These are phyloP conservation scores for Neurospora sp. DNA, from an alignment of 495 filamentous ascomycete species.

Conservation along the genomic window DNA sequence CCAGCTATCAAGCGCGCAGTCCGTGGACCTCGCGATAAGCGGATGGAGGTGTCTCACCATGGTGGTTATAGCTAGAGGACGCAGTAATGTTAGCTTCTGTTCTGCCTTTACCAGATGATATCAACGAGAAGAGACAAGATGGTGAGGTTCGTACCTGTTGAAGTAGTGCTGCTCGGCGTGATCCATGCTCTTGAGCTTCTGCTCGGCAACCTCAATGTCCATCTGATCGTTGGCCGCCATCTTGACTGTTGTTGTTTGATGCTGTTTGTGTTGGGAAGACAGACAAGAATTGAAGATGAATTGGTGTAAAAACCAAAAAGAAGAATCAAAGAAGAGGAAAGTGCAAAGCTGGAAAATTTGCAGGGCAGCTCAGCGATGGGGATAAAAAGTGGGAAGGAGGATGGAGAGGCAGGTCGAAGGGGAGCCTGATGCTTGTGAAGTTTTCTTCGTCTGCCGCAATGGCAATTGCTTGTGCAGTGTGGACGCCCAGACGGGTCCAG, in stretches of 20 bases:
- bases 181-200: constrained; percentile 52
- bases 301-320: neutral
- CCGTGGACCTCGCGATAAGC: constrained; percentile 2
- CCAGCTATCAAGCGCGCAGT: constrained; percentile 4
- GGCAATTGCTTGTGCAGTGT: neutral
- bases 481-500: neutral
- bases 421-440: neutral
- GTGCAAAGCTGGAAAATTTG: constrained; percentile 1
- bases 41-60: constrained; percentile 52
- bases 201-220: constrained; percentile 40
- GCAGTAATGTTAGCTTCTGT: constrained; percentile 5
- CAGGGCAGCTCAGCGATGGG: neutral
- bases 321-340: neutral
- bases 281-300: neutral
- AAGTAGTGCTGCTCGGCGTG: constrained; percentile 95
- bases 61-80: constrained; percentile 74
- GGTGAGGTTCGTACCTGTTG: constrained; percentile 58
- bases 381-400: constrained; percentile 1
- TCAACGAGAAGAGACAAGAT: neutral
- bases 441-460: constrained; percentile 1
- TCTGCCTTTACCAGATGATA: neutral
- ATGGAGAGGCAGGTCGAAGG: neutral
- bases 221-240: constrained; percentile 31
- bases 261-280: neutral
- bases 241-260: constrained; percentile 4